Percentiles rank a stretch among this genome's conserved stretches.
These are phyloP conservation scores for Phaseolus coccineus DNA, from an alignment of 331 rosid species.

Conservation along the genomic window DNA sequence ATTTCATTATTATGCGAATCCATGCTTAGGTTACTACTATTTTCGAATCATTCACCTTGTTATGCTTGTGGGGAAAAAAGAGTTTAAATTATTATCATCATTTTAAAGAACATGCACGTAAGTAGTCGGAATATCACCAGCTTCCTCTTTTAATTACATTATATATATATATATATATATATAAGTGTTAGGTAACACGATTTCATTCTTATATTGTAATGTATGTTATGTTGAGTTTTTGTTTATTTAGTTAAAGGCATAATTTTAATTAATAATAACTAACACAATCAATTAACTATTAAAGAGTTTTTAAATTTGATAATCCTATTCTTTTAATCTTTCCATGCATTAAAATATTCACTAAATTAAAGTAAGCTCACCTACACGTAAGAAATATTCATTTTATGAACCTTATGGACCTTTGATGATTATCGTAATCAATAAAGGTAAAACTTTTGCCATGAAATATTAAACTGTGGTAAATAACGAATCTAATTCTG, in stretches of 20 bases:
- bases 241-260: background rate
- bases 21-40: slow-evolving; percentile 31
- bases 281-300: background rate
- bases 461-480: background rate
- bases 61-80: background rate
- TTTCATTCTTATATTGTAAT: background rate
- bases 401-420: background rate
- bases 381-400: background rate
- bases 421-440: slow-evolving; percentile 11
- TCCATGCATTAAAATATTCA: background rate
- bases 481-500: slow-evolving; percentile 39
- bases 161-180: no score
- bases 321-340: background rate
- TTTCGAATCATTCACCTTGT: slow-evolving; percentile 34
- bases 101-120: background rate
- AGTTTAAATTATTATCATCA: background rate
- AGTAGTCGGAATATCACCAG: slow-evolving; percentile 1
- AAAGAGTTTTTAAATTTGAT: background rate
- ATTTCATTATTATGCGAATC: slow-evolving; percentile 27
- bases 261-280: background rate
- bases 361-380: background rate
- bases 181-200: background rate
- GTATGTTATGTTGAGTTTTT: no score
- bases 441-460: slow-evolving; percentile 15
- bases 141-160: background rate